These are phyloP conservation scores for Juncus effusus DNA, from an alignment of 176 grass and related monocot species.

Conservation along the genomic window DNA sequence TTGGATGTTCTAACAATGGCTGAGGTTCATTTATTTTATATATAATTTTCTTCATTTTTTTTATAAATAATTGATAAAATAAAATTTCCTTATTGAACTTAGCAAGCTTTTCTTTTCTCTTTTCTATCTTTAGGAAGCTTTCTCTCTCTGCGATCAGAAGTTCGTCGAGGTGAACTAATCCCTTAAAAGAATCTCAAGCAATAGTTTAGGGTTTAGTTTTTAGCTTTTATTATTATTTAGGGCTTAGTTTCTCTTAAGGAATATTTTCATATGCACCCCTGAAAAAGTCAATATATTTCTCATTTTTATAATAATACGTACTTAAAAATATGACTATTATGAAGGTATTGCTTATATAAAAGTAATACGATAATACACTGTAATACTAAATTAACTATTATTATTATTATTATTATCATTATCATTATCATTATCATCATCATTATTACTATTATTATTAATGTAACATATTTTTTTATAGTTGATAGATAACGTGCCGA, in stretches of 20 bases:
- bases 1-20: constrained; percentile 79
- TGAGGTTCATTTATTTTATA: constrained; percentile 48
- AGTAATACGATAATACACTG: too few relatives aligned
- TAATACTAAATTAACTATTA: too few relatives aligned
- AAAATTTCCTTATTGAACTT: neutral
- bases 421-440: too few relatives aligned
- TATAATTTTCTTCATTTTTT: constrained; percentile 13
- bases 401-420: too few relatives aligned
- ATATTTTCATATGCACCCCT: neutral
- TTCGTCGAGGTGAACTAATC: constrained; percentile 70
- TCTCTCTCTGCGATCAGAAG: constrained; percentile 75
- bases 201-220: too few relatives aligned
- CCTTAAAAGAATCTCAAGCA: neutral
- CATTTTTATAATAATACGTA: neutral
- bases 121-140: constrained; percentile 66
- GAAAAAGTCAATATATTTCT: neutral
- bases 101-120: constrained; percentile 22
- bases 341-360: too few relatives aligned
- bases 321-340: too few relatives aligned
- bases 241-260: neutral
- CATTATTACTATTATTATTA: too few relatives aligned
- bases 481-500: constrained; percentile 92
- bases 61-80: neutral
- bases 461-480: too few relatives aligned
- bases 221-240: neutral